Evolutionary conservation across 805 yeast genomes (phyloP).

Genomic region (Myxozyma neotropica): DNA sequence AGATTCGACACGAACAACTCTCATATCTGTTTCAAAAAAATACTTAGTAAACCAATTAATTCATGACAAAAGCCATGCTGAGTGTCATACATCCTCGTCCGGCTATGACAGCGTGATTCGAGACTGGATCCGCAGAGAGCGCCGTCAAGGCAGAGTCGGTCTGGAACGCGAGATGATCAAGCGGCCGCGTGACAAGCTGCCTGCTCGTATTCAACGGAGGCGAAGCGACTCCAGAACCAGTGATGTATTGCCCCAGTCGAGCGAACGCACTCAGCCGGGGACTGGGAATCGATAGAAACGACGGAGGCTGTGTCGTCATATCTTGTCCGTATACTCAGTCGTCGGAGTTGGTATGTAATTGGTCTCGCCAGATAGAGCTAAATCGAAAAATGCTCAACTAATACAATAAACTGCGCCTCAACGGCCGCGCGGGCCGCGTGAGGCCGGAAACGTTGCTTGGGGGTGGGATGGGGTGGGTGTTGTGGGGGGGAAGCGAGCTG

Average conservation of each 20-base stretch:
- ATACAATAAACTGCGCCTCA: constrained; percentile 4
- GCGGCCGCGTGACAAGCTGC: constrained; percentile 1
- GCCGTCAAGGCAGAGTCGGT: constrained; percentile 26
- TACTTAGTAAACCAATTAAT: background rate
- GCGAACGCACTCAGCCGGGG: constrained; percentile 19
- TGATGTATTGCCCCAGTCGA: constrained; percentile 16
- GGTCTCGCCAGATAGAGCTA: no score
- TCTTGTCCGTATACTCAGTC: background rate
- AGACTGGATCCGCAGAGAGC: constrained; percentile 13
- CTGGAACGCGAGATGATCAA: constrained; percentile 8
- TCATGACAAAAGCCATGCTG: background rate
- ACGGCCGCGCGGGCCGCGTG: constrained; percentile 12
- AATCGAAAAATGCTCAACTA: no score
- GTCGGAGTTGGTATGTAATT: no score
- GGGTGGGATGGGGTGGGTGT: background rate
- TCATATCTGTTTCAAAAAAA: constrained; percentile 1
- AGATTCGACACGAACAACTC: constrained; percentile 21
- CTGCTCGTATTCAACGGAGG: background rate
- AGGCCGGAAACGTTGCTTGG: background rate
- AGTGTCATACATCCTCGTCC: constrained; percentile 24
- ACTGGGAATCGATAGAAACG: background rate
- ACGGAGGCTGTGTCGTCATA: background rate
- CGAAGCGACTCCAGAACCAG: constrained; percentile 10
- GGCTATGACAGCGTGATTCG: constrained; percentile 25
- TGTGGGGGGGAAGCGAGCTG: background rate